Evolutionary conservation across 2,329 filamentous ascomycete genomes (phyloP), one percentile per base, ranked within the genome.

Genomic region (Hymenoscyphus fraxineus): DNA sequence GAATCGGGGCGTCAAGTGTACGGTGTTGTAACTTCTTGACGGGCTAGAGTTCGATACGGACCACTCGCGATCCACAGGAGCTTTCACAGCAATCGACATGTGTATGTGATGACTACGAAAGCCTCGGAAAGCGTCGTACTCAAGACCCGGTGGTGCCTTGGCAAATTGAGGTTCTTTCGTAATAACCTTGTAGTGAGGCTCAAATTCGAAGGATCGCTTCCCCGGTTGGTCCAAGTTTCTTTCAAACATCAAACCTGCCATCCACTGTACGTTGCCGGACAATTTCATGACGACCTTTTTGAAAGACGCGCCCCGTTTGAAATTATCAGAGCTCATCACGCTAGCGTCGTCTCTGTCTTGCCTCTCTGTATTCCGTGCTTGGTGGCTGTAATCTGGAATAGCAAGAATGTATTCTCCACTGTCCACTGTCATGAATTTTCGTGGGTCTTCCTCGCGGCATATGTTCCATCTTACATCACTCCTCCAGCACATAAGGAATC

Each of bases 231-330:
- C 85, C 38, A 93, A 82, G 68, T 94, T 91, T 57, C 90, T 88
- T 77, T 99, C 95, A 74, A 99, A 99, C 59, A 96, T 91, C 47
- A 99, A 81, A 0, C 95, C 96, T 15, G 91, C 88, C 73, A 94
- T 84, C 91, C 93, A 97, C 76, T 92, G 90, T 0, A 99, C 95
- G 73, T 95, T 96, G 15, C 95, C 95, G 3, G 95, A 98, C 13
- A 99, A 83, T 78, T 99, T 99, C 94, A 99, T 98, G 60, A 97
- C 87, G 3, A 98, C 95, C 78, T 99, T 99, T 77, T 97, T 97
- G 82, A 99, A 99, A 0, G 88, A 83, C n/a, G 93, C 90, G 1
- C 89, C 87, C 41, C 89, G 85, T 71, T 87, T 91, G 72, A 84
- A 82, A 69, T 83, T 88, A 65, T 87, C 89, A 60, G 66, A 62